A percentile compares a stretch with the other conserved stretches of the same genome.
Conservation (phyloP, 1,139 yeast genomes). For the Geotrichum histeridarum region DNA sequence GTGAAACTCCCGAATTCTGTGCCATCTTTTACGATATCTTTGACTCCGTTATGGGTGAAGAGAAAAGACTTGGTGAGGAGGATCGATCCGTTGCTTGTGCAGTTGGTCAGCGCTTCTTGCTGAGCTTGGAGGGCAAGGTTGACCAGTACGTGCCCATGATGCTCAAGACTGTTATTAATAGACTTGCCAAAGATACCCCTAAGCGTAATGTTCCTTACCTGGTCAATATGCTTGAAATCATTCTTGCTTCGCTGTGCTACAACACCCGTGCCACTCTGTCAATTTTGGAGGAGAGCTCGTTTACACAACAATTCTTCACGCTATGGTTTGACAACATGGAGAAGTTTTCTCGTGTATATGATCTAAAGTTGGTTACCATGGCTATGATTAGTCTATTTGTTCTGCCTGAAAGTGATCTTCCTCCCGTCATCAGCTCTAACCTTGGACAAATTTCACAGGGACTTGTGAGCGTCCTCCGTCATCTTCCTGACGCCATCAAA, state of each 20-base stretch:
- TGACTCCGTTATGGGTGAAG: conserved; percentile 36
- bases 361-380: conserved; percentile 66
- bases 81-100: conserved; percentile 52
- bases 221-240: conserved; percentile 57
- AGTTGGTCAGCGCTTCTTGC: conserved; percentile 51
- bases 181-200: conserved; percentile 28
- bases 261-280: conserved; percentile 53
- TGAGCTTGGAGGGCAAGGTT: conserved; percentile 42
- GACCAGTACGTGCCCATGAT: conserved; percentile 43
- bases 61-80: conserved; percentile 44
- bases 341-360: conserved; percentile 66
- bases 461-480: conserved; percentile 48
- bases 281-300: conserved; percentile 46
- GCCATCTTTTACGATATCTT: conserved; percentile 33
- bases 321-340: conserved; percentile 63
- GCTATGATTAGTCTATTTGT: conserved; percentile 53
- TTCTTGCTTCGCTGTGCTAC: conserved; percentile 60
- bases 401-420: conserved; percentile 40
- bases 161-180: conserved; percentile 35
- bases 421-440: conserved; percentile 30
- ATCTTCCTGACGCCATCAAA: conserved; percentile 65
- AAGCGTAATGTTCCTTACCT: conserved; percentile 43
- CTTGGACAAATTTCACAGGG: conserved; percentile 44
- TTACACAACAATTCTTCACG: conserved; percentile 51
- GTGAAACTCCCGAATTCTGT: conserved; percentile 34